phyloP scores from a whole-genome alignment of 169 alveolate species.

The Cryptosporidium viatorum region DNA sequence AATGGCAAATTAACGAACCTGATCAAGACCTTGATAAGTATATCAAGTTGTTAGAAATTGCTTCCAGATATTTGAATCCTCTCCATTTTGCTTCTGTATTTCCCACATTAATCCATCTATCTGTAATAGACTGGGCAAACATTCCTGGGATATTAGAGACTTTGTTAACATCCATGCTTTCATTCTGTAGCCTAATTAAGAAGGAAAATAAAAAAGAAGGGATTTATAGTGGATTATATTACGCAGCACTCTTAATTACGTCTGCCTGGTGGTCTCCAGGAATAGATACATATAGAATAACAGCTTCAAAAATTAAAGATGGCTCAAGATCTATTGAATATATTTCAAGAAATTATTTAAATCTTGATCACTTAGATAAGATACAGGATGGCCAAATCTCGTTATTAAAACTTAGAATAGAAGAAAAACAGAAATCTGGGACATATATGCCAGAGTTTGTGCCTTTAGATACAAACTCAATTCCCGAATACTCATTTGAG shows the following conservation, averaged over 20 bases:
- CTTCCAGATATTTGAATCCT: constrained; percentile 45
- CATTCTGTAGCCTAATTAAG: constrained; percentile 31
- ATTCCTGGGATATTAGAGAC: constrained; percentile 42
- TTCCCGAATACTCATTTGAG: constrained; percentile 36
- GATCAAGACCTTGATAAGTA: constrained; percentile 29
- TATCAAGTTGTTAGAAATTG: constrained; percentile 15
- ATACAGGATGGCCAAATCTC: not conserved
- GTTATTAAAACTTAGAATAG: not conserved
- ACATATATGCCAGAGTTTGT: constrained; percentile 3
- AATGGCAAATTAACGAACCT: constrained; percentile 68
- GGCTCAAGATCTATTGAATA: constrained; percentile 21
- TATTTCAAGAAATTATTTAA: constrained; percentile 17
- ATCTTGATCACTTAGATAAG: constrained; percentile 5
- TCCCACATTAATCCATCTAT: constrained; percentile 41
- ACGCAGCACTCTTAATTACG: constrained; percentile 32
- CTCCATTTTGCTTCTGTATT: constrained; percentile 50
- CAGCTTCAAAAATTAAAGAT: not conserved
- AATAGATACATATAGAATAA: constrained; percentile 42
- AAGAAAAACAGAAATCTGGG: not conserved
- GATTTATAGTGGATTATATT: constrained; percentile 44
- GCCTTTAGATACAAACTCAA: constrained; percentile 51
- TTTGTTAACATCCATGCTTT: constrained; percentile 11
- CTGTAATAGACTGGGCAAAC: constrained; percentile 67
- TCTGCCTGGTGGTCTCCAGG: constrained; percentile 76
- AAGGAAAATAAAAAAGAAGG: constrained; percentile 18